Percentiles rank a stretch among this genome's conserved stretches.
Conservation (phyloP, 495 filamentous ascomycete genomes). For the Viridothelium virens region DNA sequence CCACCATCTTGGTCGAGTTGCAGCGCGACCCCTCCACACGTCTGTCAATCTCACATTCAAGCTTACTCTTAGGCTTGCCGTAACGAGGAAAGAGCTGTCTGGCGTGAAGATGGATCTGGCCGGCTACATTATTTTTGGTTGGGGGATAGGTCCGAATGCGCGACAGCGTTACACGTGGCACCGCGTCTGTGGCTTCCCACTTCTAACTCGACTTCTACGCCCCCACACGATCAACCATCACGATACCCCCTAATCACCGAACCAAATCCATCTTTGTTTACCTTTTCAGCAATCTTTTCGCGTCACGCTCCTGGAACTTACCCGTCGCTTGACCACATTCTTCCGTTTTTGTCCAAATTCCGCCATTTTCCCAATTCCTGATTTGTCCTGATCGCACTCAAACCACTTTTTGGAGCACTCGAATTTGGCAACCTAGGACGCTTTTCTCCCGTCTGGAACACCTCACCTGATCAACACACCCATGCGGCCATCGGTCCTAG, state of each 20-base stretch:
- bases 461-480: too few relatives aligned
- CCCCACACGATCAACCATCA: neutral
- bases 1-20: neutral
- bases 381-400: neutral
- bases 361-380: neutral
- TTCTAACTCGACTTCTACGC: neutral
- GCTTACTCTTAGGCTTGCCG: neutral
- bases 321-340: neutral
- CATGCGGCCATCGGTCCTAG: too few relatives aligned
- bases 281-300: neutral
- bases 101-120: too few relatives aligned
- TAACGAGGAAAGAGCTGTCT: neutral
- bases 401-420: neutral
- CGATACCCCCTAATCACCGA: neutral
- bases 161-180: constrained; percentile 12
- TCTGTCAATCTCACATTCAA: constrained; percentile 4
- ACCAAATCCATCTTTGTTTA: neutral
- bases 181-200: constrained; percentile 2
- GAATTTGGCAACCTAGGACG: neutral
- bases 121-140: neutral
- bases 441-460: too few relatives aligned
- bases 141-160: neutral
- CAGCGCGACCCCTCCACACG: neutral
- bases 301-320: neutral
- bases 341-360: neutral